Base-by-base conservation (phyloP, 805 yeast genomes). In the Kuraishia borneana region DNA sequence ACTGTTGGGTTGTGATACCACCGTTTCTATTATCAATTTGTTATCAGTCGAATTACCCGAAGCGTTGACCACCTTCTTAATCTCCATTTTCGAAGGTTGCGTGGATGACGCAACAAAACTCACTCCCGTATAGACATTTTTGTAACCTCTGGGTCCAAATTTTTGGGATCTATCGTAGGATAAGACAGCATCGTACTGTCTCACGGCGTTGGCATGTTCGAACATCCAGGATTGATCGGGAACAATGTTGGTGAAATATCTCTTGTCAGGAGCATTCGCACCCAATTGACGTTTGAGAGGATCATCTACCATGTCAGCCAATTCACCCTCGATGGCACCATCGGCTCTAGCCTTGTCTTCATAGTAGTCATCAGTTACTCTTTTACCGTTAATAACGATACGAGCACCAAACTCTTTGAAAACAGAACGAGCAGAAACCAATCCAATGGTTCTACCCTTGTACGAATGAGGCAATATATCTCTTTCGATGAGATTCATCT, bases 331-430 rank as follows among this genome's bases (percentile, higher is more conserved):
- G 13, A 69, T 67, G 20, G 73, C 80, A 25, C 85, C 87, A 2
- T 70, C 61, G 32, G 56, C 65, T 21, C 69, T 59, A 1, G 76
- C 73, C 37, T 56, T 51, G 30, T 65, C 70, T 50, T 81, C 94
- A 63, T 88, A 83, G 54, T 88, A 92, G 55, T 92, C 98, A 59
- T 92, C 98, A 9, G 61, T 66, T 20, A 83, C 80, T 43, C 81
- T 74, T 41, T 69, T 72, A 29, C 98, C 98, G 35, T 83, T 81
- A 16, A 73, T 69, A 26, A 92, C 64, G 33, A 88, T 75, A 40
- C 74, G 73, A 18, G 95, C 83, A 4, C 98, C 98, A 63, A 92
- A 89, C 57, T 88, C 97, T 42, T 87, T 70, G 58, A 72, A 92
- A 2, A 87, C 76, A 12, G 94, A 78, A 37, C 94, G 71, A 0